Evolutionary conservation across 1,139 yeast genomes (phyloP).

Genomic region (Taphrina populina): DNA sequence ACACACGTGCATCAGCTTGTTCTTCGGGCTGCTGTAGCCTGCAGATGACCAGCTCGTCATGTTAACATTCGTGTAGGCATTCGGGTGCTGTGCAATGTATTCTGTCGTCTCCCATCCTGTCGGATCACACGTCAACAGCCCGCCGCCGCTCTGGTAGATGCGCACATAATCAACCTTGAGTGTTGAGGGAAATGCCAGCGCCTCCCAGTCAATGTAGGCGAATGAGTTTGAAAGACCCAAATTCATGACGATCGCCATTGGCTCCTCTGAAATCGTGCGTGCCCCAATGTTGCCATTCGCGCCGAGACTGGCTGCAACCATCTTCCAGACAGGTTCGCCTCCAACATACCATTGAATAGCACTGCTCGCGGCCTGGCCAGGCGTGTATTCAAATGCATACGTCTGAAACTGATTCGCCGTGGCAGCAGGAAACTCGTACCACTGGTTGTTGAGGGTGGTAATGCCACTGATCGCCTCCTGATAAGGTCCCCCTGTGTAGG

Average conservation of each 20-base stretch:
- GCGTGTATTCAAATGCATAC: slow-evolving; percentile 73
- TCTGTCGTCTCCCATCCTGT: slow-evolving; percentile 67
- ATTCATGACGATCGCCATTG: slow-evolving; percentile 77
- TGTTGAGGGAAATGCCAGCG: slow-evolving; percentile 64
- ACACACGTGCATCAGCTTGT: slow-evolving; percentile 40
- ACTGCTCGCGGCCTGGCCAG: slow-evolving; percentile 61
- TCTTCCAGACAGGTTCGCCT: slow-evolving; percentile 60
- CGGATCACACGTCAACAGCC: slow-evolving; percentile 73
- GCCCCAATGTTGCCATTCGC: slow-evolving; percentile 82
- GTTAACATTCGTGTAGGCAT: slow-evolving; percentile 64
- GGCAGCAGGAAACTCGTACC: slow-evolving; percentile 54
- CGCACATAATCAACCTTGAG: slow-evolving; percentile 74
- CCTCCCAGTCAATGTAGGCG: slow-evolving; percentile 80
- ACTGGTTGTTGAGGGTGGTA: slow-evolving; percentile 64
- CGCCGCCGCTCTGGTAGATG: slow-evolving; percentile 64
- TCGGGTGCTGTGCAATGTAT: slow-evolving; percentile 63
- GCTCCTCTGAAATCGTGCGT: slow-evolving; percentile 76
- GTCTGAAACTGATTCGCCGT: slow-evolving; percentile 57
- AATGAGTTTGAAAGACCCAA: slow-evolving; percentile 77
- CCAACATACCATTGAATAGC: slow-evolving; percentile 84
- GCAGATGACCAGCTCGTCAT: slow-evolving; percentile 65
- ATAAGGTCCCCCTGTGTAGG: slow-evolving; percentile 78
- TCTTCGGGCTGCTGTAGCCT: slow-evolving; percentile 65
- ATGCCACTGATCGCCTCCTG: slow-evolving; percentile 82
- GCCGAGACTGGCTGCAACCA: slow-evolving; percentile 62